Conservation (phyloP, 2,329 filamentous ascomycete genomes). For the Fusarium sp. region DNA sequence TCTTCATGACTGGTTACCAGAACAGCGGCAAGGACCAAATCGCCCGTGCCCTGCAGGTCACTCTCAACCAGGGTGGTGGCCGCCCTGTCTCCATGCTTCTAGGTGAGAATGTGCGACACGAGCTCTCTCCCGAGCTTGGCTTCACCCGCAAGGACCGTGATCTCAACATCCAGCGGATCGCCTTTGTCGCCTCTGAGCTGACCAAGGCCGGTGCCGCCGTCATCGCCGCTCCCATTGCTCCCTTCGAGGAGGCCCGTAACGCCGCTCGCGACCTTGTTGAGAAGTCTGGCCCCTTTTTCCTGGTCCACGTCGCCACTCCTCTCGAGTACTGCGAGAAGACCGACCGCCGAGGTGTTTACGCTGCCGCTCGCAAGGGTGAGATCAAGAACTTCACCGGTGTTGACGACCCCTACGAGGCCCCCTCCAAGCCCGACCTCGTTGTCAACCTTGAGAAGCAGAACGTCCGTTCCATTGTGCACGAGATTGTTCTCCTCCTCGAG, state of each 20-base stretch:
- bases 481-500: slow-evolving; percentile 95
- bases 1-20: slow-evolving; percentile 97
- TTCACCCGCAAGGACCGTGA: slow-evolving; percentile 95
- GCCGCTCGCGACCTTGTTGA: slow-evolving; percentile 88
- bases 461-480: slow-evolving; percentile 94
- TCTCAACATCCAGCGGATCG: slow-evolving; percentile 95
- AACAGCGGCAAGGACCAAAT: slow-evolving; percentile 99
- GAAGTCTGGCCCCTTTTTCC: slow-evolving; percentile 92
- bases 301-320: slow-evolving; percentile 93
- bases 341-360: slow-evolving; percentile 93
- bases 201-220: slow-evolving; percentile 94
- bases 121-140: slow-evolving; percentile 94
- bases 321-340: slow-evolving; percentile 96
- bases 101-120: slow-evolving; percentile 93
- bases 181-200: slow-evolving; percentile 95
- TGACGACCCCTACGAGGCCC: slow-evolving; percentile 95
- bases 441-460: slow-evolving; percentile 90
- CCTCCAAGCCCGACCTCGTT: slow-evolving; percentile 84
- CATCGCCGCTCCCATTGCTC: slow-evolving; percentile 96
- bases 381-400: slow-evolving; percentile 99
- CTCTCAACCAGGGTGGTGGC: slow-evolving; percentile 97
- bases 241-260: slow-evolving; percentile 84
- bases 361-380: slow-evolving; percentile 85
- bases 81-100: slow-evolving; percentile 94
- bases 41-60: slow-evolving; percentile 94